phyloP scores from a whole-genome alignment of 306 rosid genomes.

The Cucumis sativus region DNA sequence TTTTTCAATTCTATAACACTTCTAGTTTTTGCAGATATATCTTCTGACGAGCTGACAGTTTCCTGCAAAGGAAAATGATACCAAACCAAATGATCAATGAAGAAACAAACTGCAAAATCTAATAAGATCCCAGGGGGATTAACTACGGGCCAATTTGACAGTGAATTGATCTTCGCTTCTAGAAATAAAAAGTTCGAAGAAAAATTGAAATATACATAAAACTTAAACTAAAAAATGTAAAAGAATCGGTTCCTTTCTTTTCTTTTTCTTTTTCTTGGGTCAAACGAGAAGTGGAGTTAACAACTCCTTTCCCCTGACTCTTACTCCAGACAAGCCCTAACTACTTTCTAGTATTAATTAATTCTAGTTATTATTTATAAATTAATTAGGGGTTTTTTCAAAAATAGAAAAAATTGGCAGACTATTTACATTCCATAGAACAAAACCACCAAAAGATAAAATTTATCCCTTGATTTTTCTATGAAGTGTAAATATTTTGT shows the following conservation, averaged over 20 bases:
- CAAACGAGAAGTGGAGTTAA: too few species aligned
- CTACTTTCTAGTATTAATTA: too few species aligned
- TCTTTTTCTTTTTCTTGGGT: too few species aligned
- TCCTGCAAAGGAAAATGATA: conserved; percentile 34
- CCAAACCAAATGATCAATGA: background rate
- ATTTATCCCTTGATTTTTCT: too few species aligned
- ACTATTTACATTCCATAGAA: too few species aligned
- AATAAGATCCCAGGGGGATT: background rate
- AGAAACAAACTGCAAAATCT: background rate
- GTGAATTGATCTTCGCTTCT: background rate
- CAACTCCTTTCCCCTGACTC: too few species aligned
- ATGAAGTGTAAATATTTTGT: too few species aligned
- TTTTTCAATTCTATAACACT: conserved; percentile 98
- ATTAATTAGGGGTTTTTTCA: too few species aligned
- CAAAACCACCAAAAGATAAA: too few species aligned
- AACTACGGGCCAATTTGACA: background rate
- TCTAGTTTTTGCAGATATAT: conserved; percentile 89
- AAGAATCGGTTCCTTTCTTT: background rate
- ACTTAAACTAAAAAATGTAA: background rate
- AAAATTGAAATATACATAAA: background rate
- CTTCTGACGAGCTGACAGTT: conserved; percentile 89
- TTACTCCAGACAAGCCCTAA: too few species aligned
- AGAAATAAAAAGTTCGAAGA: background rate
- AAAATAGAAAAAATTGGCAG: too few species aligned
- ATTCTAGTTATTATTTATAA: too few species aligned